phyloP scores from a whole-genome alignment of 2,329 filamentous ascomycete species.

The Pseudogymnoascus sp. region DNA sequence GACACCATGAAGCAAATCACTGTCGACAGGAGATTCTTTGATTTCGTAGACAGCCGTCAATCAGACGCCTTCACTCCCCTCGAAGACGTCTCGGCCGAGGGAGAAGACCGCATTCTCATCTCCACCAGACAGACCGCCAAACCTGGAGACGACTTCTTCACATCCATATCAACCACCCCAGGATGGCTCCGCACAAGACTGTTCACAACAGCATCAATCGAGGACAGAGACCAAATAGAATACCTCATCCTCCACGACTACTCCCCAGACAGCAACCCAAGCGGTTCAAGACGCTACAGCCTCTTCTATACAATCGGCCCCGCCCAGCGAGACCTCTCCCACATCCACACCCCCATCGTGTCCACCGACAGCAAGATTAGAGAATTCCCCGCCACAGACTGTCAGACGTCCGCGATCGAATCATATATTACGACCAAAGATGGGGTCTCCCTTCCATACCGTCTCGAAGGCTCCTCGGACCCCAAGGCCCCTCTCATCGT shows the following conservation, averaged over 20 bases:
- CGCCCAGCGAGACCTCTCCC: slow-evolving; percentile 57
- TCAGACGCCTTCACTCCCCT: slow-evolving; percentile 48
- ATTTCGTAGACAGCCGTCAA: slow-evolving; percentile 50
- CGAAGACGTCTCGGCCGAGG: slow-evolving; percentile 51
- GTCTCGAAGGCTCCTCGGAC: slow-evolving; percentile 62
- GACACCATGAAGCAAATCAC: slow-evolving; percentile 56
- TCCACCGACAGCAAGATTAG: slow-evolving; percentile 9
- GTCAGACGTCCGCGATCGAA: slow-evolving; percentile 42
- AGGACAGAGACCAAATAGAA: slow-evolving; percentile 45
- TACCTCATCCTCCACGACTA: slow-evolving; percentile 68
- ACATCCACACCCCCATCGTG: slow-evolving; percentile 34
- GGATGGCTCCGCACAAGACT: slow-evolving; percentile 70
- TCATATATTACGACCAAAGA: slow-evolving; percentile 63
- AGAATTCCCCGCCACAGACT: slow-evolving; percentile 40
- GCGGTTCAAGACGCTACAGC: slow-evolving; percentile 54
- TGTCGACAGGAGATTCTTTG: slow-evolving; percentile 64
- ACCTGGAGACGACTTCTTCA: slow-evolving; percentile 62
- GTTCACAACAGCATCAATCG: slow-evolving; percentile 58
- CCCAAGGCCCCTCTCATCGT: slow-evolving; percentile 63
- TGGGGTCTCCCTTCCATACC: slow-evolving; percentile 60
- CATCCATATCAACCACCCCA: slow-evolving; percentile 62
- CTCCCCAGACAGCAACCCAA: slow-evolving; percentile 55
- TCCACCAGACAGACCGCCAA: slow-evolving; percentile 51
- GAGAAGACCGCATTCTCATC: slow-evolving; percentile 52
- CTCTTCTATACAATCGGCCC: slow-evolving; percentile 76